These are phyloP conservation scores for Zymoseptoria crescenta DNA, from an alignment of 2,329 filamentous ascomycete species.

Conservation along the genomic window DNA sequence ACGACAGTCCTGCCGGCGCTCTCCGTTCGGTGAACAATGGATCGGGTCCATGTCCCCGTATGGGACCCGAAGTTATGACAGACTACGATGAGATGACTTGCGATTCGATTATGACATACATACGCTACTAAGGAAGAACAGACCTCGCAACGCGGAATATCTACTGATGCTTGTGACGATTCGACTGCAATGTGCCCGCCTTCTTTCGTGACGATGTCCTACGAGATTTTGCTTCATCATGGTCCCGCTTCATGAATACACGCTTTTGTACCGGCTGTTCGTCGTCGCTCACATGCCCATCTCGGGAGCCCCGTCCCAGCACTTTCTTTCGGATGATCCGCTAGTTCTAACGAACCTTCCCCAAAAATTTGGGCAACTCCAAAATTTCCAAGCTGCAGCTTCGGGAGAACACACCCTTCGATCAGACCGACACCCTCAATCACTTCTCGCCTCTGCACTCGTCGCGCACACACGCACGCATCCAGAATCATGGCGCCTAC, in stretches of 20 bases:
- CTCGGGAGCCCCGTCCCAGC: background rate
- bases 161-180: no score
- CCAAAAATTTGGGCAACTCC: background rate
- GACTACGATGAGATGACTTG: background rate
- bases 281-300: no score
- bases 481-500: slow-evolving; percentile 21
- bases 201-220: no score
- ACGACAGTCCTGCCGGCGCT: background rate
- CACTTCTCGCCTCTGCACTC: background rate
- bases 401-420: background rate
- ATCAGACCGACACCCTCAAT: no score
- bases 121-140: no score
- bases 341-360: background rate
- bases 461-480: background rate
- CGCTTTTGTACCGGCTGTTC: no score
- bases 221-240: no score
- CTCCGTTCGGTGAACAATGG: background rate
- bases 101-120: background rate
- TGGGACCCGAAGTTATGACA: background rate
- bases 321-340: background rate
- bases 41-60: background rate
- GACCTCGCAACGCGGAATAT: no score
- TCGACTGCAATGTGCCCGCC: no score
- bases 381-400: background rate
- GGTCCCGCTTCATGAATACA: no score